These are phyloP conservation scores for Candida sanyaensis DNA, from an alignment of 1,139 yeast genomes.

Conservation along the genomic window DNA sequence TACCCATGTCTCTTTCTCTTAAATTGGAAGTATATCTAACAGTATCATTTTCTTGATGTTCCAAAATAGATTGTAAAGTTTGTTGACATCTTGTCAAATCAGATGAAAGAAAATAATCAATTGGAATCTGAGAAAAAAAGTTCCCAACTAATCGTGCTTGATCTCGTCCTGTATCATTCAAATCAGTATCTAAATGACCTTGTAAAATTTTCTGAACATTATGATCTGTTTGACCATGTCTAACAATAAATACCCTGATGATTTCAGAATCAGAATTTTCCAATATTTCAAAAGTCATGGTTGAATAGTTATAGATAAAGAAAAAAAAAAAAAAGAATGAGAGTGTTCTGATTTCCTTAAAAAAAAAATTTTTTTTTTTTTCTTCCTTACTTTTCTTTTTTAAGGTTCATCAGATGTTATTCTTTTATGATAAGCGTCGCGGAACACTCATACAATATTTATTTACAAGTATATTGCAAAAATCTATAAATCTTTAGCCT, in stretches of 20 bases:
- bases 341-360: not conserved
- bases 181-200: slow-evolving; percentile 66
- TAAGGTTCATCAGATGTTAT: not conserved
- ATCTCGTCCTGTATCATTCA: slow-evolving; percentile 57
- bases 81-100: slow-evolving; percentile 63
- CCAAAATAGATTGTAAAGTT: slow-evolving; percentile 44
- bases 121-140: slow-evolving; percentile 33
- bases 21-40: slow-evolving; percentile 38
- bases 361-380: not conserved
- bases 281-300: slow-evolving; percentile 33
- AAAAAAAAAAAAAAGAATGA: slow-evolving; percentile 3
- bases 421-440: not conserved
- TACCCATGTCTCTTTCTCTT: slow-evolving; percentile 83
- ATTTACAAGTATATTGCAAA: not conserved
- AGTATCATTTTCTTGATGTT: slow-evolving; percentile 22
- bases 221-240: slow-evolving; percentile 83
- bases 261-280: slow-evolving; percentile 36
- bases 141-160: slow-evolving; percentile 59
- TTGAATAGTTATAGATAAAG: not conserved
- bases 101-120: slow-evolving; percentile 59
- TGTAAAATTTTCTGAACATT: slow-evolving; percentile 68
- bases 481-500: slow-evolving; percentile 5
- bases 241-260: slow-evolving; percentile 60
- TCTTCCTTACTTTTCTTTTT: not conserved
- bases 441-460: not conserved